Evolutionary conservation across 176 grass and related monocot genomes (phyloP).

Genomic region (Oropetium thomaeum): DNA sequence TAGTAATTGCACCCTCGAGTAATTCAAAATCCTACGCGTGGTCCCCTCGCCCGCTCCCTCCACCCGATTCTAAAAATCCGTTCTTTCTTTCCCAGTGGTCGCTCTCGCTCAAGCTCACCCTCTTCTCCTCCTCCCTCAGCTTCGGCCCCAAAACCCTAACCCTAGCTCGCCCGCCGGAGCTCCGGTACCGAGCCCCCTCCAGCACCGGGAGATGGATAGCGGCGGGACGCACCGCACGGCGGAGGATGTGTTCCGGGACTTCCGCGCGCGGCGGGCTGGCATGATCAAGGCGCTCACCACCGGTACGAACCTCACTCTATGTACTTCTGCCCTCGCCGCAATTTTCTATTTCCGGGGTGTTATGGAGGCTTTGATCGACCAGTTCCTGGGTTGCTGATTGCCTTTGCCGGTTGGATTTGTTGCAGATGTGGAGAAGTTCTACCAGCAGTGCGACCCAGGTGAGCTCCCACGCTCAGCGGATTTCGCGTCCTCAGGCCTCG

Average conservation of each 20-base stretch:
- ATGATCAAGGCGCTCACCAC: constrained; percentile 95
- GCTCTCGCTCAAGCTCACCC: constrained; percentile 29
- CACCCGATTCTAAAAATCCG: constrained; percentile 23
- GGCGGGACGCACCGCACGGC: constrained; percentile 61
- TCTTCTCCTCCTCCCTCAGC: background rate
- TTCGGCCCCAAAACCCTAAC: constrained; percentile 52
- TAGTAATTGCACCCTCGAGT: too few species aligned
- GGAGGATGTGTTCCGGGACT: constrained; percentile 95
- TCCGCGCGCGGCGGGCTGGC: constrained; percentile 74
- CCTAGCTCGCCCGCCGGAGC: constrained; percentile 30
- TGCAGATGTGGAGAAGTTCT: constrained; percentile 93
- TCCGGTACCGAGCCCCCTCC: background rate
- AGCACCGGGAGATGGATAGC: constrained; percentile 36
- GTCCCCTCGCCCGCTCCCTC: too few species aligned
- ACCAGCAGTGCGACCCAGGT: constrained; percentile 91
- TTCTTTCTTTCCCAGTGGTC: background rate
- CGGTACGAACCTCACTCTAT: constrained; percentile 26
- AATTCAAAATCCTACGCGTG: too few species aligned
- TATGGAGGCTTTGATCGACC: background rate
- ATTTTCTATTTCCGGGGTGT: background rate
- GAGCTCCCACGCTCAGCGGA: constrained; percentile 9
- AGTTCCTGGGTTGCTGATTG: constrained; percentile 23
- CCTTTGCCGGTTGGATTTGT: background rate
- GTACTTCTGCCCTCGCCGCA: background rate
- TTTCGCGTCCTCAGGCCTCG: background rate